phyloP scores from a whole-genome alignment of 2,329 filamentous ascomycete species.

The Aspergillus viridinutans region DNA sequence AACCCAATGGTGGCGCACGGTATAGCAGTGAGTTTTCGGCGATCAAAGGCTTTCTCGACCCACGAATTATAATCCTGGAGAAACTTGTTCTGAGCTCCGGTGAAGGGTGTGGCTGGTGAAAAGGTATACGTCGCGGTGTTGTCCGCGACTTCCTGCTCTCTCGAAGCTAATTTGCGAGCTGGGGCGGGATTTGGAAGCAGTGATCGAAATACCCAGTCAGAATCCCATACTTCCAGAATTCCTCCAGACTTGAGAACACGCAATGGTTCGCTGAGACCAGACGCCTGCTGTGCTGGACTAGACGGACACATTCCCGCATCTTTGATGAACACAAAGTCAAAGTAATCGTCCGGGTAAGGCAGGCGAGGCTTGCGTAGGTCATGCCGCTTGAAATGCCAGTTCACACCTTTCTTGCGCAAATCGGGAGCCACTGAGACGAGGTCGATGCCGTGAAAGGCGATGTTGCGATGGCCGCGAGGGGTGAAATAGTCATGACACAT shows the following conservation, averaged over 20 bases:
- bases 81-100: conserved; percentile 74
- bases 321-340: conserved; percentile 85
- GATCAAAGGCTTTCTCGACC: conserved; percentile 71
- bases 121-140: conserved; percentile 77
- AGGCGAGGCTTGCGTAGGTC: conserved; percentile 72
- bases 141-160: conserved; percentile 61
- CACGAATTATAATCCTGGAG: conserved; percentile 79
- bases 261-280: conserved; percentile 66
- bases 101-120: conserved; percentile 76
- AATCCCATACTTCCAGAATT: conserved; percentile 82
- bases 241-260: conserved; percentile 75
- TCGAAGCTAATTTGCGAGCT: conserved; percentile 53
- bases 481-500: conserved; percentile 79
- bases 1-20: conserved; percentile 75
- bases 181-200: conserved; percentile 71
- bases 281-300: conserved; percentile 50
- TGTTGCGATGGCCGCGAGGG: conserved; percentile 61
- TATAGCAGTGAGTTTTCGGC: conserved; percentile 64
- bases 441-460: conserved; percentile 79
- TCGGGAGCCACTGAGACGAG: conserved; percentile 68
- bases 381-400: conserved; percentile 85
- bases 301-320: conserved; percentile 70
- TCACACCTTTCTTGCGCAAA: conserved; percentile 66
- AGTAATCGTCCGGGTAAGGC: conserved; percentile 74
- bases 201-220: conserved; percentile 78